Evolutionary conservation across 139 green algal species (phyloP), one percentile per base, ranked within the genome.

Genomic region (Chlamydomonas sp.): DNA sequence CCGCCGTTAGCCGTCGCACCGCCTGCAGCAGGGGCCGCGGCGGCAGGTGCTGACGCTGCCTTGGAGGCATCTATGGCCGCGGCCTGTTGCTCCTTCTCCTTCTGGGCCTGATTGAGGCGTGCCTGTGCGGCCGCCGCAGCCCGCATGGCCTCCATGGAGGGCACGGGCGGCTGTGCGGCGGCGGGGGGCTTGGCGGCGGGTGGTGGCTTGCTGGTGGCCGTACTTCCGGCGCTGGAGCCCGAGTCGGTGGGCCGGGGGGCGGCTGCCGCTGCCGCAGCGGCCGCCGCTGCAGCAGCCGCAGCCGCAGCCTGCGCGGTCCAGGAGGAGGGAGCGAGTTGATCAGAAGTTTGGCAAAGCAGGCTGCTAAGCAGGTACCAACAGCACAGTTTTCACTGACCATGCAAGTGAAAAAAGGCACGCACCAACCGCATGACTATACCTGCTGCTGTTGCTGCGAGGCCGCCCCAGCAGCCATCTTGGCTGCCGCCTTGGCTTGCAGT

Each of bases 201-300:
- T n/a, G 63, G 84, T 1, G 84, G 84, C 64, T 69, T 83, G 84
- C 75, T 83, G 57, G 84, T 88, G 64, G 84, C 84, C 1, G 84
- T 88, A 58, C 75, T 83, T 63, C 76, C 76, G 17, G 84, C 84
- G 59, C 75, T 83, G 15, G 74, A 82, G 2, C 75, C 74, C 1
- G 84, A 88, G 63, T 88, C 84, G 3, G 84, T 88, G 17, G 84
- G 84, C 57, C 84, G 79, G 4, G 84, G 69, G 1, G 62, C n/a
- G 8, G 80, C 68, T 2, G n/a, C 15, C 1, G 3, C 80, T 49
- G 31, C 31, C 31, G 31, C 31, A 49, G 31, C 31, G 31, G 31
- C 31, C 31, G 31, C 31, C 31, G 31, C 31, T 49, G 31, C 31
- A 49, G 31, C 31, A 49, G 31, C 31, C 31, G 31, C 31, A 49